phyloP scores from a whole-genome alignment of 2,329 filamentous ascomycete species.

The Stemphylium lycopersici region DNA sequence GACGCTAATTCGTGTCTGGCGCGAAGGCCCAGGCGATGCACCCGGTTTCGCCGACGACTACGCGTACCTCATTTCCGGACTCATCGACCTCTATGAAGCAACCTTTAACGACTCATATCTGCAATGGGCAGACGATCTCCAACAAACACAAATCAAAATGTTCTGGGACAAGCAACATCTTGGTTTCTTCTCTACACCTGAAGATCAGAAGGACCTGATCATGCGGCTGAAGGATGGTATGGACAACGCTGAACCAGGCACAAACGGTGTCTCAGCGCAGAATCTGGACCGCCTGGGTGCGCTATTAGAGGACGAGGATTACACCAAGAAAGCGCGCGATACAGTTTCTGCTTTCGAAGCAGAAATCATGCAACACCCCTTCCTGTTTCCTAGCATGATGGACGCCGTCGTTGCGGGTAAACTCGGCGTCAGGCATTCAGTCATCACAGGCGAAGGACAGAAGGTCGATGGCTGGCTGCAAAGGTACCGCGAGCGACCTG shows the following conservation, averaged over 20 bases:
- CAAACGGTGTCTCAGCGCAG: slow-evolving; percentile 83
- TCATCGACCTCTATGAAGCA: slow-evolving; percentile 83
- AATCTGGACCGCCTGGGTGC: slow-evolving; percentile 84
- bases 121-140: slow-evolving; percentile 80
- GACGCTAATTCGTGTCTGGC: slow-evolving; percentile 76
- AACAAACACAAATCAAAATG: slow-evolving; percentile 74
- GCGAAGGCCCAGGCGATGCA: slow-evolving; percentile 68
- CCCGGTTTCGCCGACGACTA: slow-evolving; percentile 92
- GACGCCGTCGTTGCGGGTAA: slow-evolving; percentile 75
- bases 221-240: slow-evolving; percentile 94
- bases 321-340: slow-evolving; percentile 69
- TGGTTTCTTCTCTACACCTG: slow-evolving; percentile 76
- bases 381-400: slow-evolving; percentile 84
- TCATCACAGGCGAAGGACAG: slow-evolving; percentile 59
- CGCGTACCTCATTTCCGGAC: slow-evolving; percentile 81
- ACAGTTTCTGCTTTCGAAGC: slow-evolving; percentile 87
- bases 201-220: slow-evolving; percentile 70
- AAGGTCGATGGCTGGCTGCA: slow-evolving; percentile 51
- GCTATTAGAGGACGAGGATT: slow-evolving; percentile 69
- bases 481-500: slow-evolving; percentile 50
- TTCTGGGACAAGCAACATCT: slow-evolving; percentile 72
- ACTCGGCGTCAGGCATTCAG: slow-evolving; percentile 68
- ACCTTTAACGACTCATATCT: slow-evolving; percentile 79
- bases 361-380: slow-evolving; percentile 91
- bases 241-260: slow-evolving; percentile 87